phyloP scores from a whole-genome alignment of 2,329 filamentous ascomycete species.

The Aphanocladium album region DNA sequence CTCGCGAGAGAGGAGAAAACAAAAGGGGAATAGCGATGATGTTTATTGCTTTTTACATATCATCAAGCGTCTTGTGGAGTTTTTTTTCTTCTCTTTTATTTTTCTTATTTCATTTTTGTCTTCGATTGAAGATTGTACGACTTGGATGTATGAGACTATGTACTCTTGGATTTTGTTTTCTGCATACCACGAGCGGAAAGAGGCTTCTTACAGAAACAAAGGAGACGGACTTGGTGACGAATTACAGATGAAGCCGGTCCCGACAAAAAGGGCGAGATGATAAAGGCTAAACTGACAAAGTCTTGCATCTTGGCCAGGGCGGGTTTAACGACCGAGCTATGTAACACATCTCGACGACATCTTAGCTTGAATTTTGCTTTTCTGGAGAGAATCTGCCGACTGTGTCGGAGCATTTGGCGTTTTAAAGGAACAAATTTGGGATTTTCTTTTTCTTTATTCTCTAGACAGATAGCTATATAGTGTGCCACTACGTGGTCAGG shows the following conservation, averaged over 20 bases:
- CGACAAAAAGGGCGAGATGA: not conserved
- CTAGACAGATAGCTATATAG: slow-evolving; percentile 19
- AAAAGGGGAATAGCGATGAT: slow-evolving; percentile 2
- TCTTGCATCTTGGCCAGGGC: not conserved
- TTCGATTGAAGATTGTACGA: slow-evolving; percentile 15
- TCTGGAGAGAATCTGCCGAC: not conserved
- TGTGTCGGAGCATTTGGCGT: slow-evolving; percentile 4
- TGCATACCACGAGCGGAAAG: slow-evolving; percentile 3
- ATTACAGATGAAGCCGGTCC: not conserved
- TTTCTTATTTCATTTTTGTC: slow-evolving; percentile 7
- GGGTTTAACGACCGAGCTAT: not conserved
- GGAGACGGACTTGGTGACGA: not conserved
- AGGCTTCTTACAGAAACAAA: not conserved
- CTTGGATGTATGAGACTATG: slow-evolving; percentile 14
- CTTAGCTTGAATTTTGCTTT: not conserved
- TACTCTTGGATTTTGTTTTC: slow-evolving; percentile 8
- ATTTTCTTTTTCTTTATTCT: slow-evolving; percentile 9
- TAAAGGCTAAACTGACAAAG: not conserved
- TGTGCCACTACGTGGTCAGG: slow-evolving; percentile 15
- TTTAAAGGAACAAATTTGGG: not conserved
- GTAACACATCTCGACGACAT: not conserved
- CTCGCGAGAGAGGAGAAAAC: not conserved
- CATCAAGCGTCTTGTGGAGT: slow-evolving; percentile 7
- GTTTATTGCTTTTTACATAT: slow-evolving; percentile 1
- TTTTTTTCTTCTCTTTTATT: not conserved